Percentiles rank a stretch among this genome's conserved stretches.
These are phyloP conservation scores for Maudiozyma saulgeensis DNA, from an alignment of 805 yeast genomes.

Conservation along the genomic window DNA sequence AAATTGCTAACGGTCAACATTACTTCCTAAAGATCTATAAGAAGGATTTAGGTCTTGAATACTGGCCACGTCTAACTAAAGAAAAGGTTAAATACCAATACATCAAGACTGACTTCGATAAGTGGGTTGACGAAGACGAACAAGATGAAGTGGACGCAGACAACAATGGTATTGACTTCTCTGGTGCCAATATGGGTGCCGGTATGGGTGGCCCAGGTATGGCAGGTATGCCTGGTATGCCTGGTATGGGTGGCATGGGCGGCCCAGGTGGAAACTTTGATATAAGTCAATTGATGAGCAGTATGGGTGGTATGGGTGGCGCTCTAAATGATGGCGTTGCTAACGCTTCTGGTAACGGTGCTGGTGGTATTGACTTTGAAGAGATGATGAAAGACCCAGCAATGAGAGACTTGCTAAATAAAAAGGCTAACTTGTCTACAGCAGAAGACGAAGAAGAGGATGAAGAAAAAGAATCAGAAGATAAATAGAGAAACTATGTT, in stretches of 20 bases:
- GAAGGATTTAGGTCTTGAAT: conserved; percentile 66
- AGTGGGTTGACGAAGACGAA: conserved; percentile 98
- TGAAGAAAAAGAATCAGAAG: background rate
- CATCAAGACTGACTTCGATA: conserved; percentile 90
- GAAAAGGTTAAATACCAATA: conserved; percentile 70
- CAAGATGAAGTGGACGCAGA: conserved; percentile 53
- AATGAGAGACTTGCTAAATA: background rate
- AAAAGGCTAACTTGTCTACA: background rate
- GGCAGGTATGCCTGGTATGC: conserved; percentile 34
- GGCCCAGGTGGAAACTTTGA: conserved; percentile 33
- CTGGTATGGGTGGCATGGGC: conserved; percentile 26
- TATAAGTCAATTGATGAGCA: too few relatives aligned
- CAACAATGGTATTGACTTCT: conserved; percentile 31
- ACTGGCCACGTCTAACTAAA: conserved; percentile 92
- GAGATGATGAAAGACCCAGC: conserved; percentile 6
- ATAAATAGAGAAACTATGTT: too few relatives aligned
- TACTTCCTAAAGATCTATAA: conserved; percentile 51
- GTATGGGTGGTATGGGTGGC: too few relatives aligned
- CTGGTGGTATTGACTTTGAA: conserved; percentile 16
- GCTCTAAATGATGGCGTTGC: too few relatives aligned
- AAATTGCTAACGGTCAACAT: conserved; percentile 44
- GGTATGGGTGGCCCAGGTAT: conserved; percentile 28
- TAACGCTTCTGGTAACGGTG: conserved; percentile 25
- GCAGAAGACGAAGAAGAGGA: conserved; percentile 3
- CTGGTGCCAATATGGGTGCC: conserved; percentile 32